Base-by-base conservation (phyloP, 1,139 yeast genomes). In the Magnusiomyces sp. region DNA sequence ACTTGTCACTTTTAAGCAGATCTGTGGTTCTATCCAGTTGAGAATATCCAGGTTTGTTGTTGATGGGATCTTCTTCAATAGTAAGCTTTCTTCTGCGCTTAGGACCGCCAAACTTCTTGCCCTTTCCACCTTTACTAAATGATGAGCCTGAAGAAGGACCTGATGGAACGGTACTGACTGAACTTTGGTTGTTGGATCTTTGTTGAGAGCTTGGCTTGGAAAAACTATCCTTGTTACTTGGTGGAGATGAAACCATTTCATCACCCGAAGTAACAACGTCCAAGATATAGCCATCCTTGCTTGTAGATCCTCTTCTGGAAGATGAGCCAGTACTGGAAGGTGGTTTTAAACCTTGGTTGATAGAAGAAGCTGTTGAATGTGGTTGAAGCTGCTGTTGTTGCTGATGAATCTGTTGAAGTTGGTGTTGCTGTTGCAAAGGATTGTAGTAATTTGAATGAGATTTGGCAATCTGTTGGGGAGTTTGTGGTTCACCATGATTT, bases 1-100 rank as follows among this genome's bases (percentile, higher is more conserved):
- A 83, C 59, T 86, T 86, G 59, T 90, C 95, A 62, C 81, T 86
- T 61, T 83, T 80, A 53, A 87, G 73, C 48, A 84, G 69, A 57
- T 81, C 86, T 0, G 89, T 80, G 0, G 90, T 82, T n/a, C 69
- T 65, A 44, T 67, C 72, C 19, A 71, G 58, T 37, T 67, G 59
- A 14, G 55, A 54, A 14, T 53, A 50, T 17, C 65, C 64, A 23
- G 70, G 58, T 5, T 51, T 52, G 29, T 23, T 23, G 50, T 54
- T 49, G 34, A 63, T 67, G 1, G 77, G 76, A 51, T 74, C 79
- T 41, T 75, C 80, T 50, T 73, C 68, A 23, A 76, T 76, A 38
- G 67, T 52, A 39, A 52, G 52, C 50, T 58, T 52, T 13, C 53
- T 46, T 5, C 50, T 49, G 32, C 49, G 40, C 33, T 31, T 39